Conservation (phyloP, 148 eudicot genomes). For the Silene uniflora region DNA sequence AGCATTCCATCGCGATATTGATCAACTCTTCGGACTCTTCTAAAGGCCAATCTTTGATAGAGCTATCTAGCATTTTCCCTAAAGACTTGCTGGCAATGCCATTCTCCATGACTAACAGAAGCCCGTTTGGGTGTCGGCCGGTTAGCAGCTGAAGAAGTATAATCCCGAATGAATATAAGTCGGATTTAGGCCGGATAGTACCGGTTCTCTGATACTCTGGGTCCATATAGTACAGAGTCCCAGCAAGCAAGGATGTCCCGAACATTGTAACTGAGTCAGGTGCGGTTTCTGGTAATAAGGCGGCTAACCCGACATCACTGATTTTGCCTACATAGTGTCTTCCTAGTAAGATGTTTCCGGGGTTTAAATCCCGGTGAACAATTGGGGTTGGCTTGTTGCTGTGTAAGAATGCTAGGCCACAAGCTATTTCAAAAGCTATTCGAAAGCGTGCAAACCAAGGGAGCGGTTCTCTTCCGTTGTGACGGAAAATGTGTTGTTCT, state of each 20-base stretch:
- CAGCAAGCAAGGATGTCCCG: constrained; percentile 51
- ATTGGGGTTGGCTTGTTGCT: constrained; percentile 61
- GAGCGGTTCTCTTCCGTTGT: constrained; percentile 37
- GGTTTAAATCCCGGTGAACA: constrained; percentile 72
- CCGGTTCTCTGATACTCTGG: constrained; percentile 90
- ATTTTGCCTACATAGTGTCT: constrained; percentile 58
- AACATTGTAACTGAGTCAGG: constrained; percentile 61
- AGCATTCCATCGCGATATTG: constrained; percentile 55
- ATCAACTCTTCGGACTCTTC: constrained; percentile 55
- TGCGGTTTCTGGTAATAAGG: constrained; percentile 45
- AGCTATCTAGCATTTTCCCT: constrained; percentile 45
- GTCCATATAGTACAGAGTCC: constrained; percentile 64
- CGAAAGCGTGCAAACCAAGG: constrained; percentile 75
- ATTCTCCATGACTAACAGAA: constrained; percentile 51
- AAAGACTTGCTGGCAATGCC: constrained; percentile 44
- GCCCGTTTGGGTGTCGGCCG: constrained; percentile 54
- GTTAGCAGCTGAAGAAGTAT: constrained; percentile 62
- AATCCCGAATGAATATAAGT: constrained; percentile 72
- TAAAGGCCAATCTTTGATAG: constrained; percentile 62
- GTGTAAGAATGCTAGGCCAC: constrained; percentile 72
- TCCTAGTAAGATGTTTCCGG: constrained; percentile 63
- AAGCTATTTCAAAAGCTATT: constrained; percentile 64
- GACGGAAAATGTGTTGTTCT: constrained; percentile 43
- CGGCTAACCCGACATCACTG: constrained; percentile 72
- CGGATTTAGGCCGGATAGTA: constrained; percentile 70